Evolutionary conservation across 495 filamentous ascomycete genomes (phyloP), one percentile per base, ranked within the genome.

Genomic region (Trichoderma erinaceum): DNA sequence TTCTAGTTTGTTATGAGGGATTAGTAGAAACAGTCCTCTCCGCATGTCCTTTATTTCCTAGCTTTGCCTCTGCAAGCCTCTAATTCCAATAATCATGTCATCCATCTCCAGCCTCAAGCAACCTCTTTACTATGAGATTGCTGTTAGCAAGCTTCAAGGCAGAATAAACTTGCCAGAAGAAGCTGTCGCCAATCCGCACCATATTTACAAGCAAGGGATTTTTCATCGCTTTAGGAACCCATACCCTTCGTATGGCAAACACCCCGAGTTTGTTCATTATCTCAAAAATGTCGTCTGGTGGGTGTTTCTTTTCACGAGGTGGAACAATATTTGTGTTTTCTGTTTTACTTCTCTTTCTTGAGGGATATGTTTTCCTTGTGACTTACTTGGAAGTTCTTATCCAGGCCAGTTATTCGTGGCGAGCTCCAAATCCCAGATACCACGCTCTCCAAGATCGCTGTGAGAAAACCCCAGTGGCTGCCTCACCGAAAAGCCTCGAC

Each of bases 381-480:
- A 5, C 35, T 38, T 38, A 38, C 35, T 38, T 3, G 8, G 5
- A 38, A 38, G 35, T 0, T 38, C 35, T 38, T 4, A 38, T 38
- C 7, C 5, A 38, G 35, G 75, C 82, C 89, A 44, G 78, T 79
- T 27, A 11, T 90, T 4, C 81, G 77, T 12, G 90, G 91, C 23
- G 78, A 83, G 68, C 75, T 76, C 43, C 88, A 89, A 65, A 71
- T 75, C 6, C 88, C 89, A 18, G 81, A 87, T 72, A 90, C 85
- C 16, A 88, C 82, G 3, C 85, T 84, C n/a, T 88, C 86, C 27
- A 90, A 86, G 5, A 86, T 93, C n/a, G 80, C 87, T 3, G 86
- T 93, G 27, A 83, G 81, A 67, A 84, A 84, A 68, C 92, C 93
- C 4, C 77, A 81, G 35, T 96, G 97, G 75, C 84, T 92, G 29